Conservation (phyloP, 352 stramenopile species). For the Pythium phragmitis region DNA sequence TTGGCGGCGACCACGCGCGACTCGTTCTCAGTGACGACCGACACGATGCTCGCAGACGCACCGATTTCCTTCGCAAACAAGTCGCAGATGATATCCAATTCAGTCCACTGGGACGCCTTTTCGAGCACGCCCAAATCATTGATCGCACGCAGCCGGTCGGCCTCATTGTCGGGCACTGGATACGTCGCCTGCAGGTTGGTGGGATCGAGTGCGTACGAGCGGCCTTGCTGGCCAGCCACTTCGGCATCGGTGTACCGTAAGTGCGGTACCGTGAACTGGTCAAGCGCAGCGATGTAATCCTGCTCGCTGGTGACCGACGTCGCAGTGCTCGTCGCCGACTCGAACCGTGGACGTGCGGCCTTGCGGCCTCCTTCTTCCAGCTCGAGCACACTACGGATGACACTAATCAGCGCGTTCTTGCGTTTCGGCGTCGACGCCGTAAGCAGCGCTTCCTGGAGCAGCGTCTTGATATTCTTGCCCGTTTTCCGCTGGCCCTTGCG, state of each 20-base stretch:
- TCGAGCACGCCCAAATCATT: slow-evolving; percentile 33
- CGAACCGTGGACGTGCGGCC: background rate
- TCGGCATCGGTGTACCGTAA: slow-evolving; percentile 8
- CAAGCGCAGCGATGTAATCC: slow-evolving; percentile 2
- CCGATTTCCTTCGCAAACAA: slow-evolving; percentile 50
- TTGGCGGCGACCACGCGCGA: slow-evolving; percentile 48
- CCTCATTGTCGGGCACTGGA: slow-evolving; percentile 42
- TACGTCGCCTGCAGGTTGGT: background rate
- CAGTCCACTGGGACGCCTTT: slow-evolving; percentile 39
- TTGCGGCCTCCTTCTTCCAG: slow-evolving; percentile 2
- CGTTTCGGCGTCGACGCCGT: slow-evolving; percentile 5
- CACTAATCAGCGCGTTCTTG: slow-evolving; percentile 9
- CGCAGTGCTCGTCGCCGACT: background rate
- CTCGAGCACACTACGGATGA: slow-evolving; percentile 21
- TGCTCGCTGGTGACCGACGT: background rate
- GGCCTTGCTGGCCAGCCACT: slow-evolving; percentile 33
- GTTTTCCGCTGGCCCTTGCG: background rate
- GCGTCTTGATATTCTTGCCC: slow-evolving; percentile 2
- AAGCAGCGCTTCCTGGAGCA: slow-evolving; percentile 20
- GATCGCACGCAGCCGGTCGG: slow-evolving; percentile 44
- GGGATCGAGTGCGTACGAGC: slow-evolving; percentile 29
- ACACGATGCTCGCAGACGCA: slow-evolving; percentile 53
- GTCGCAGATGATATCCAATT: slow-evolving; percentile 66
- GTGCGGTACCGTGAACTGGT: background rate
- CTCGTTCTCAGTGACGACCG: slow-evolving; percentile 44